Evolutionary conservation across 768 basidiomycete genomes (phyloP), one percentile per base, ranked within the genome.

Genomic region (Auriscalpium orientale): DNA sequence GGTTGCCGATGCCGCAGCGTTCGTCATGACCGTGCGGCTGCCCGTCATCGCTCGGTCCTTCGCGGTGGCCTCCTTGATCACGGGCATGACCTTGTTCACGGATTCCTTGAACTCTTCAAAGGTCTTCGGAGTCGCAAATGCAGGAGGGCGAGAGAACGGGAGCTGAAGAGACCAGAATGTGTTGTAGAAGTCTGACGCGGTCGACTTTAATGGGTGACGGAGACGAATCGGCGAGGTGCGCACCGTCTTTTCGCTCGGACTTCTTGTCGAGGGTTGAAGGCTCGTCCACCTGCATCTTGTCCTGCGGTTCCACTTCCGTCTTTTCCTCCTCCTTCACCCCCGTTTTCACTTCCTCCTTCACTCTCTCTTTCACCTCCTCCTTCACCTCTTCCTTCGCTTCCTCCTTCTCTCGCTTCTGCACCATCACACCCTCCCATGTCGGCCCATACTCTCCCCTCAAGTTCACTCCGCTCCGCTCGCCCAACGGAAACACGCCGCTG

Each of bases 31-130:
- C 2, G 68, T 70, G 56, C 85, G 79, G 61, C 82, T 86, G 8
- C 91, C 91, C 83, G 89, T 91, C 76, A 95, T 83, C 20, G 86
- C 87, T 34, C 88, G 83, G 64, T 95, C 93, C 65, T 91, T 91
- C 45, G 85, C 87, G 0, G 89, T 93, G 1, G 91, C 91, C 64
- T 90, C 91, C 55, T 85, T 83, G 59, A 97, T 87, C 15, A 87
- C 82, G 4, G 87, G 83, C 2, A 97, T 67, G 8, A 91, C 83
- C 63, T 81, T 84, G 59, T 79, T 79, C 7, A 93, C 84, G 0
- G 84, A 79, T 8, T 82, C 77, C 59, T 83, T 83, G 69, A 95
- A 91, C 34, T 81, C 72, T 0, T 74, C 66, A 60, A 94, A 82
- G 0, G 80, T 74, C 34, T 73, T 71, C 11, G 79, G 74, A 15